Evolutionary conservation across 129 eudicot species (phyloP), one percentile per base, ranked within the genome.

Genomic region (Saussurea involucrata): DNA sequence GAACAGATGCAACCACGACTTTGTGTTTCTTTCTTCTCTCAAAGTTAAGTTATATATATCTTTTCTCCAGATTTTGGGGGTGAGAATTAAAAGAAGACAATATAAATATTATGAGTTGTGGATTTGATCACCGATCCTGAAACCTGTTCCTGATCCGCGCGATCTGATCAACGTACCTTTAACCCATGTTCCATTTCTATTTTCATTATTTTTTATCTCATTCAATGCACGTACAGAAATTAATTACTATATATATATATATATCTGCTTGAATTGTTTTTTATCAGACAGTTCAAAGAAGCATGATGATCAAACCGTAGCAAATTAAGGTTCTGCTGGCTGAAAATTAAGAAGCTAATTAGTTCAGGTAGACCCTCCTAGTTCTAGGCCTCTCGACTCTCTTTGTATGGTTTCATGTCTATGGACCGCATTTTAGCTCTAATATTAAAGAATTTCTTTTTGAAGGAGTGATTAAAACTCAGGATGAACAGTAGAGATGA

Each of bases 51-150:
- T 49, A 8, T 13, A 49, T 49, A 49, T 49, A 79, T 71, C 65
- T 79, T 79, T 79, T 79, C 66, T 63, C 77, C 78, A 79, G 83
- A 79, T 79, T 71, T 63, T 79, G 63, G 57, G 6, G 36, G 21
- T 71, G 72, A 79, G 77, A 72, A 69, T 49, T 49, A 8, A 17
- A 15, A 49, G 58, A 21, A 49, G 58, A 15, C 58, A n/a, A 27
- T 27, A 27, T 34, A 6, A 4, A 2, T 63, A 3, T 9, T n/a
- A n/a, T n/a, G n/a, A 10, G 24, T 63, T 32, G 46, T 2, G 36
- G 6, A 32, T n/a, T 67, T 53, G 49, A 67, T 32, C 49, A 27
- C 10, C 18, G 53, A 42, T 32, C 10, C 11, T 42, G 4, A 42
- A 42, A 42, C 2, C 58, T 49, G 58, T 49, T 49, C n/a, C 21